Percentiles rank a stretch among this genome's conserved stretches.
phyloP scores from a whole-genome alignment of 2,329 filamentous ascomycete genomes.

The Fusarium floridanum region DNA sequence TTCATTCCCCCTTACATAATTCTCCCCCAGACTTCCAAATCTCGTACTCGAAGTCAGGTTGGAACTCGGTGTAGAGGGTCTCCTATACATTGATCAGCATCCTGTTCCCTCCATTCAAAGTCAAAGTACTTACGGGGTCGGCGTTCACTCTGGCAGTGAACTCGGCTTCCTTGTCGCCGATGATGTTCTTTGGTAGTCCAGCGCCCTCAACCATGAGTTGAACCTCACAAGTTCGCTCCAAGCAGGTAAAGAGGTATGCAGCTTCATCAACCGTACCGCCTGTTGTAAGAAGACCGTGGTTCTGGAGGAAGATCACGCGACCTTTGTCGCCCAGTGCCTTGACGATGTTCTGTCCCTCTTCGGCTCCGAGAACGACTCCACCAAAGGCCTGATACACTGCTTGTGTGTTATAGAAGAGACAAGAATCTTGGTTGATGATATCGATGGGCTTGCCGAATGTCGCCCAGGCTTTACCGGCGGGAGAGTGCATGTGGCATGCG shows the following conservation, averaged over 20 bases:
- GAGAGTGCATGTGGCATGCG: conserved; percentile 70
- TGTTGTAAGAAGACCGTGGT: conserved; percentile 74
- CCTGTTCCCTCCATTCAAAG: too few species aligned
- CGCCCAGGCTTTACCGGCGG: conserved; percentile 70
- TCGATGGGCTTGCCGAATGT: conserved; percentile 68
- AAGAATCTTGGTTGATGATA: conserved; percentile 71
- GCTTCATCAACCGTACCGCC: conserved; percentile 75
- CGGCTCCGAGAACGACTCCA: conserved; percentile 69
- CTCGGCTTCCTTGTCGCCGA: conserved; percentile 54
- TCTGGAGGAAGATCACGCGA: conserved; percentile 68
- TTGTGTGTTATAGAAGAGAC: conserved; percentile 67
- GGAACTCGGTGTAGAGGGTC: conserved; percentile 47
- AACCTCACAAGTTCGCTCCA: conserved; percentile 49
- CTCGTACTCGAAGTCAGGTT: conserved; percentile 49
- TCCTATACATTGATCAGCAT: conserved; percentile 2
- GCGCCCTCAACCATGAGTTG: conserved; percentile 48
- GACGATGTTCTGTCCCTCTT: conserved; percentile 70
- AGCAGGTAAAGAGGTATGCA: conserved; percentile 68
- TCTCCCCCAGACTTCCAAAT: conserved; percentile 46
- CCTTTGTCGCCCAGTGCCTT: conserved; percentile 64
- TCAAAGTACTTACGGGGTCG: conserved; percentile 34
- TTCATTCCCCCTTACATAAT: conserved; percentile 30
- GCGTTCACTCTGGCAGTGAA: conserved; percentile 51
- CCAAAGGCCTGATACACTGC: conserved; percentile 71
- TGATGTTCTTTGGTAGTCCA: conserved; percentile 43